Evolutionary conservation across 192 early-diverging fungal genomes (phyloP).

Genomic region (Coemansia sp.): DNA sequence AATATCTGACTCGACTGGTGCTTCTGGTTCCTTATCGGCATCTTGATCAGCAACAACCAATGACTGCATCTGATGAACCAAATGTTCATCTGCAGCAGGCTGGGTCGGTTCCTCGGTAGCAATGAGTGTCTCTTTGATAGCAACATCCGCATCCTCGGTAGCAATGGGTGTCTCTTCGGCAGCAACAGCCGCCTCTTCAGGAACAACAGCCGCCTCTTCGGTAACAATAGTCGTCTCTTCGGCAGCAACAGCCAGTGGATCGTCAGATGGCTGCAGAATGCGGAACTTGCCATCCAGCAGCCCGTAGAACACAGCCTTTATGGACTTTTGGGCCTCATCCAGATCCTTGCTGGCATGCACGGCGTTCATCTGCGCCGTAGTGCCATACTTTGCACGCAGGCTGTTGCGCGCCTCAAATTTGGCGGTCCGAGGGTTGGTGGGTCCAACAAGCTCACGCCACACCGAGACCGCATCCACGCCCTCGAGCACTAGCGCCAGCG

Average conservation of each 20-base stretch:
- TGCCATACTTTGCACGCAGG: conserved; percentile 56
- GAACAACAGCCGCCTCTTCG: neutral
- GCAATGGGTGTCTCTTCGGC: neutral
- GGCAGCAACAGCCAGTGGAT: conserved; percentile 17
- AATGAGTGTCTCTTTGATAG: neutral
- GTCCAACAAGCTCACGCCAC: conserved; percentile 54
- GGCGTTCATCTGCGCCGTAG: conserved; percentile 56
- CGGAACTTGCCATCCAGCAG: conserved; percentile 30
- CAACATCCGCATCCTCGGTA: neutral
- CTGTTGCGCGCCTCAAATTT: conserved; percentile 48
- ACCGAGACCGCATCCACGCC: conserved; percentile 44
- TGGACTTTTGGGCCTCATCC: conserved; percentile 20
- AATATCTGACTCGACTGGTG: too few species aligned
- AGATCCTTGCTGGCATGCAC: conserved; percentile 57
- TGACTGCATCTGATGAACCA: conserved; percentile 15
- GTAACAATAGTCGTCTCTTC: neutral
- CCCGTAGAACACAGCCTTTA: conserved; percentile 39
- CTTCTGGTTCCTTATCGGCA: neutral
- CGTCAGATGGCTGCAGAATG: conserved; percentile 23
- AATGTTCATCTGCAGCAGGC: neutral
- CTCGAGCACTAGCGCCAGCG: conserved; percentile 51
- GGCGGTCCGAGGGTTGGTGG: conserved; percentile 53
- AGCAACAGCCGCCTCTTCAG: neutral
- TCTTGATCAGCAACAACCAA: conserved; percentile 10
- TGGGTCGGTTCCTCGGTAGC: neutral